Percentiles rank a stretch among this genome's conserved stretches.
phyloP scores from a whole-genome alignment of 257 asterid species.

The Jasminum sambac region DNA sequence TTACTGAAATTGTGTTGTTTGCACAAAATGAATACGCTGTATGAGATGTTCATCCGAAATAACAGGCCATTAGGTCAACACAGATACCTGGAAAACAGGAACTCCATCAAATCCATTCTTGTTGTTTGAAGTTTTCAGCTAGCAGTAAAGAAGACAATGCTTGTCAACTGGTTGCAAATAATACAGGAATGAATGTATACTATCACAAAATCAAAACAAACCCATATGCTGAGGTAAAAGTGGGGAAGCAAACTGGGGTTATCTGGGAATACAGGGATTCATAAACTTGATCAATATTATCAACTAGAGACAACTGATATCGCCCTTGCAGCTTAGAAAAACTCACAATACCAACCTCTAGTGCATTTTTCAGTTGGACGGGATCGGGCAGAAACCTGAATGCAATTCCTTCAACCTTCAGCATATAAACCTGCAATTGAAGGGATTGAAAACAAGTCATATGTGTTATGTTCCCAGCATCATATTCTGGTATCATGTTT shows the following conservation, averaged over 20 bases:
- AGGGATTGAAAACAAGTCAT: background rate
- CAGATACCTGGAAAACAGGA: constrained; percentile 88
- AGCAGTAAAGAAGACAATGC: constrained; percentile 26
- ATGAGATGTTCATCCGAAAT: background rate
- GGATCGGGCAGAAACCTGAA: constrained; percentile 95
- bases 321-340: background rate
- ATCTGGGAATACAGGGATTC: background rate
- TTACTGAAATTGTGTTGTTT: constrained; percentile 1
- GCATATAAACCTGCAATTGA: constrained; percentile 76
- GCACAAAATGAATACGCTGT: background rate
- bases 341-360: constrained; percentile 61
- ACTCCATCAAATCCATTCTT: constrained; percentile 92
- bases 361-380: constrained; percentile 80
- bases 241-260: background rate
- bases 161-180: constrained; percentile 4
- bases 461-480: background rate
- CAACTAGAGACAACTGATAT: constrained; percentile 19
- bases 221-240: background rate
- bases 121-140: constrained; percentile 66
- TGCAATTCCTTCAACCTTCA: constrained; percentile 98
- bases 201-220: background rate
- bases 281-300: constrained; percentile 5
- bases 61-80: background rate
- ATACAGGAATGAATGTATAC: background rate
- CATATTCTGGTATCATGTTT: background rate